phyloP scores from a whole-genome alignment of 345 rosid species.

The Eucalyptus virginea region DNA sequence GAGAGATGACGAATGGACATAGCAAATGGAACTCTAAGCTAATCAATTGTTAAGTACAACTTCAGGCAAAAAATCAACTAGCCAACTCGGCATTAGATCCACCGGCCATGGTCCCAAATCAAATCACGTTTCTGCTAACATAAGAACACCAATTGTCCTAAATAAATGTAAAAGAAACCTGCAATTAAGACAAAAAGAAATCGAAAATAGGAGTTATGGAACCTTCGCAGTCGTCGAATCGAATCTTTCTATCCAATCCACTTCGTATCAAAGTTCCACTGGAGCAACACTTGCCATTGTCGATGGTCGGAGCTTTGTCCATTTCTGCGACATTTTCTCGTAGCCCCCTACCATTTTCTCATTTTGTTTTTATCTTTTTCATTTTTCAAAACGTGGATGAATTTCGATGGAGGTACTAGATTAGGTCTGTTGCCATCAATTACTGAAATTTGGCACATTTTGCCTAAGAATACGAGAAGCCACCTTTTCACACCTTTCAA shows the following conservation, averaged over 20 bases:
- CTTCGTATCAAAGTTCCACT: background rate
- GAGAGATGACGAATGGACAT: background rate
- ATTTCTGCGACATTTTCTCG: background rate
- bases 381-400: background rate
- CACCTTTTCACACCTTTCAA: background rate
- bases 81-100: background rate
- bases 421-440: background rate
- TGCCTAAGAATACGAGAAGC: background rate
- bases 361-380: background rate
- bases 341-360: background rate
- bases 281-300: background rate
- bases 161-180: background rate
- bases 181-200: background rate
- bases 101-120: background rate
- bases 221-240: background rate
- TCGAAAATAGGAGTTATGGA: background rate
- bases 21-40: background rate
- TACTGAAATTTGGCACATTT: background rate
- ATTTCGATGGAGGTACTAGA: background rate
- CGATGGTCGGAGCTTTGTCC: background rate
- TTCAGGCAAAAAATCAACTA: background rate
- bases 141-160: background rate
- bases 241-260: background rate
- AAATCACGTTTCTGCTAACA: background rate
- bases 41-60: background rate